Percentiles rank a stretch among this genome's conserved stretches.
Conservation (phyloP, 2,329 filamentous ascomycete species). For the Pochonia chlamydosporia region DNA sequence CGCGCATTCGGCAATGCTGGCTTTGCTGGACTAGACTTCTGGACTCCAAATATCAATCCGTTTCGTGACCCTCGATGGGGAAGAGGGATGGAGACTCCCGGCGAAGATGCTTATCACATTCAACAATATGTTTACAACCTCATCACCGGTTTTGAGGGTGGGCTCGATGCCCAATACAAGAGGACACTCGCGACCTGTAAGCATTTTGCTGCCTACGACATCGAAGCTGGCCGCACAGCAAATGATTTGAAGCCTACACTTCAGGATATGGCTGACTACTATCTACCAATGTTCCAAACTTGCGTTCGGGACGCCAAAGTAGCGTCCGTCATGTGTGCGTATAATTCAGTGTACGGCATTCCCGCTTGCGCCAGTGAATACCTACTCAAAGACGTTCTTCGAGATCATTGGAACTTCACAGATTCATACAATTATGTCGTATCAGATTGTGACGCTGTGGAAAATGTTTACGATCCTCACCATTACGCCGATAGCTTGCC, state of each 20-base stretch:
- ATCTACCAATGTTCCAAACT: constrained; percentile 58
- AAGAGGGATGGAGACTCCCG: too few species aligned
- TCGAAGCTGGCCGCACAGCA: constrained; percentile 45
- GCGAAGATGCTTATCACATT: too few species aligned
- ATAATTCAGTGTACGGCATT: constrained; percentile 60
- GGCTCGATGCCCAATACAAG: constrained; percentile 7
- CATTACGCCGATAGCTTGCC: constrained; percentile 30
- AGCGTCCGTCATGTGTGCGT: constrained; percentile 56
- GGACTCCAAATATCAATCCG: too few species aligned
- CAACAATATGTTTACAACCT: too few species aligned
- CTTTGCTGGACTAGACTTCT: too few species aligned
- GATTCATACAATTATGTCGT: constrained; percentile 57
- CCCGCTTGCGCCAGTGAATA: constrained; percentile 59
- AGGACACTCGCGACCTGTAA: constrained; percentile 53
- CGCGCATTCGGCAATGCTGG: too few species aligned
- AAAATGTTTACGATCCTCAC: constrained; percentile 46
- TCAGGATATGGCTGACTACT: constrained; percentile 64
- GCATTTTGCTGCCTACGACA: constrained; percentile 53
- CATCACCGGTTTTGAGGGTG: constrained; percentile 47
- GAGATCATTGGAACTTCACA: constrained; percentile 61
- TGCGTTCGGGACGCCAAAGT: constrained; percentile 54
- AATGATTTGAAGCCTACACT: constrained; percentile 51
- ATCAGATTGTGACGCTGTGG: constrained; percentile 59
- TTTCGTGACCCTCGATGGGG: too few species aligned
- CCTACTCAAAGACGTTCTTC: constrained; percentile 55